Percentiles rank a stretch among this genome's conserved stretches.
phyloP scores from a whole-genome alignment of 768 basidiomycete genomes.

The Agrocybe chaxingu region DNA sequence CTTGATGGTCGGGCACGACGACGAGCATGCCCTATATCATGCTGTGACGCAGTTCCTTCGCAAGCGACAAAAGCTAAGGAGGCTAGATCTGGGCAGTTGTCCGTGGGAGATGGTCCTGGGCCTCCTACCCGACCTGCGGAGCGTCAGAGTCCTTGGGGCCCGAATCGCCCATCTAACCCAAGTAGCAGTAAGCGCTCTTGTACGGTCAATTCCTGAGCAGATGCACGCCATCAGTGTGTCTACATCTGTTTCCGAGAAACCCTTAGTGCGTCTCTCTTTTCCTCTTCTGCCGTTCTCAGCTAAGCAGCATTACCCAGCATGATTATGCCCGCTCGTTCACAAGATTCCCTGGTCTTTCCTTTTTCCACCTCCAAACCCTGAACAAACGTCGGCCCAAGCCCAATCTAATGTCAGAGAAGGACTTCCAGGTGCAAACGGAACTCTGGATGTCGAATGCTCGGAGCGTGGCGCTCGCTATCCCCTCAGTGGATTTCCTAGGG shows the following conservation, averaged over 20 bases:
- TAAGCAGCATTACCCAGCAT: conserved; percentile 32
- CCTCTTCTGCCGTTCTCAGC: background rate
- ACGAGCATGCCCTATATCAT: conserved; percentile 48
- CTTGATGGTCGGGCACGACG: conserved; percentile 60
- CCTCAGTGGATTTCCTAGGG: conserved; percentile 62
- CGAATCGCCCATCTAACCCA: conserved; percentile 49
- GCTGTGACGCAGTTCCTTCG: conserved; percentile 54
- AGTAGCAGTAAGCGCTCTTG: conserved; percentile 32
- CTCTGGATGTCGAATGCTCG: conserved; percentile 50
- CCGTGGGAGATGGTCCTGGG: conserved; percentile 59
- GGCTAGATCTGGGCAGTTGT: conserved; percentile 62
- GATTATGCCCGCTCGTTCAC: conserved; percentile 48
- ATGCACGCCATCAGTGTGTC: conserved; percentile 56
- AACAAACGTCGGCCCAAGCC: conserved; percentile 50
- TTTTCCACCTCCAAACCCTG: conserved; percentile 56
- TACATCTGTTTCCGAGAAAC: conserved; percentile 46
- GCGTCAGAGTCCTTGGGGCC: conserved; percentile 56
- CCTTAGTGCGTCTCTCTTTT: conserved; percentile 36
- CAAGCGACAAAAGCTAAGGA: conserved; percentile 42
- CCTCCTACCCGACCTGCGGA: conserved; percentile 47
- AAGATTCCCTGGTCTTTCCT: conserved; percentile 46
- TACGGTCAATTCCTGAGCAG: conserved; percentile 36
- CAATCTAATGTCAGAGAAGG: conserved; percentile 56
- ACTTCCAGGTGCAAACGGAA: conserved; percentile 55
- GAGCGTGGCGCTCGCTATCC: conserved; percentile 45